These are phyloP conservation scores for Fraxinus xanthoxyloides DNA, from an alignment of 305 asterid species.

Conservation along the genomic window DNA sequence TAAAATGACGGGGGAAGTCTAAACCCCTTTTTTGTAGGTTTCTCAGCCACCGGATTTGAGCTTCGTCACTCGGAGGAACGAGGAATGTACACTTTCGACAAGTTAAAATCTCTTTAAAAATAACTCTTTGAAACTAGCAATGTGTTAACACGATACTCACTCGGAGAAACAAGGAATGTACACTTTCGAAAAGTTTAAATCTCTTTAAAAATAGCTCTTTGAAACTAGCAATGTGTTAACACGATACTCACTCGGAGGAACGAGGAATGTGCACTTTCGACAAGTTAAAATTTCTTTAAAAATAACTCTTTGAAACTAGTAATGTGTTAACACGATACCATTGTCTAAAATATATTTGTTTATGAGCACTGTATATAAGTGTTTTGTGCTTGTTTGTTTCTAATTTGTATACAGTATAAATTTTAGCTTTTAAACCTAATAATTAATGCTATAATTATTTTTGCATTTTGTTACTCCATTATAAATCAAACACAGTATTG, in stretches of 20 bases:
- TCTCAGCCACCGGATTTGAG: background rate
- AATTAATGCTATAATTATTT: background rate
- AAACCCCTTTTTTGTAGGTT: background rate
- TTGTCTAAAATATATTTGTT: background rate
- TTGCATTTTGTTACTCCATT: background rate
- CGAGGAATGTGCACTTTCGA: too few species aligned
- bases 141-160: too few species aligned
- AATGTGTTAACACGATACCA: background rate
- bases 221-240: background rate
- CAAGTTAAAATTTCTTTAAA: too few species aligned
- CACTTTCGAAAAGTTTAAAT: background rate
- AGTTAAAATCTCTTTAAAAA: too few species aligned
- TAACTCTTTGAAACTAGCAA: too few species aligned
- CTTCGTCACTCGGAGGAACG: background rate
- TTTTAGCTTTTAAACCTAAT: background rate
- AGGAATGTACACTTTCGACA: too few species aligned
- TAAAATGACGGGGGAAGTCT: background rate
- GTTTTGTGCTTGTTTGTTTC: too few species aligned
- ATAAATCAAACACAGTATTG: background rate
- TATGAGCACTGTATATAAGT: background rate
- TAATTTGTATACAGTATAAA: too few species aligned
- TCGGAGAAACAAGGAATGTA: background rate
- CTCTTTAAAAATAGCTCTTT: too few species aligned
- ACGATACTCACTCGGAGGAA: too few species aligned
- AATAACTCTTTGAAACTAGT: too few species aligned